phyloP scores from a whole-genome alignment of 129 eudicot genomes.

The Escallonia rubra region DNA sequence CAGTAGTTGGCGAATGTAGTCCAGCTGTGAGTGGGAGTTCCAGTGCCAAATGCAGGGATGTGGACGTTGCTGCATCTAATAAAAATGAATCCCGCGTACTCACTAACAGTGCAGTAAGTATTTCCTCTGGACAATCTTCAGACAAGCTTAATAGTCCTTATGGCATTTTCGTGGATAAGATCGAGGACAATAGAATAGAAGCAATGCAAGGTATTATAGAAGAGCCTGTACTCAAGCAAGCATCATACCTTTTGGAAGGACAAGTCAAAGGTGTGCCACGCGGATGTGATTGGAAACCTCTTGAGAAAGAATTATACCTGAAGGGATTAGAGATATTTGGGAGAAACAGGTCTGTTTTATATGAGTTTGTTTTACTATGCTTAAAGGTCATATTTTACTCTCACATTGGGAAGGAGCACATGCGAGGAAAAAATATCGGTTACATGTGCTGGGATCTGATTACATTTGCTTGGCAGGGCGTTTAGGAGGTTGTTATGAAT shows the following conservation, averaged over 20 bases:
- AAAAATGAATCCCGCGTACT: slow-evolving; percentile 15
- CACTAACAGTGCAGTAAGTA: slow-evolving; percentile 20
- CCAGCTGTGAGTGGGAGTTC: slow-evolving; percentile 19
- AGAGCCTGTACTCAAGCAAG: slow-evolving; percentile 18
- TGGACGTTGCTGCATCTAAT: slow-evolving; percentile 16
- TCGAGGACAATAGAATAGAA: slow-evolving; percentile 7
- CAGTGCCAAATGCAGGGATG: slow-evolving; percentile 15
- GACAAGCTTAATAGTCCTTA: neutral
- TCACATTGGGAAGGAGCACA: no score
- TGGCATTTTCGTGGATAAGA: slow-evolving; percentile 10
- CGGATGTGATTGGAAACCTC: slow-evolving; percentile 64
- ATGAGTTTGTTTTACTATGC: neutral
- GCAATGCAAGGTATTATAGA: slow-evolving; percentile 14
- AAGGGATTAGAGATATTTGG: slow-evolving; percentile 97
- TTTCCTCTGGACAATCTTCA: slow-evolving; percentile 8
- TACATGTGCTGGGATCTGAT: neutral
- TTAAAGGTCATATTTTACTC: neutral
- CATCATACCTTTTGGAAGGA: slow-evolving; percentile 14
- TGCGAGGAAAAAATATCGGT: neutral
- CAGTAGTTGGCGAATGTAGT: slow-evolving; percentile 20
- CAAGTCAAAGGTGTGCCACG: slow-evolving; percentile 14
- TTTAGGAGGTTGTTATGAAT: neutral
- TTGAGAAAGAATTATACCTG: slow-evolving; percentile 75
- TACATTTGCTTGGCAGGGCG: neutral
- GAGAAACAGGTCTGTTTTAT: slow-evolving; percentile 64